phyloP scores from a whole-genome alignment of 176 grass and related monocot genomes.

The Eragrostis curvula region DNA sequence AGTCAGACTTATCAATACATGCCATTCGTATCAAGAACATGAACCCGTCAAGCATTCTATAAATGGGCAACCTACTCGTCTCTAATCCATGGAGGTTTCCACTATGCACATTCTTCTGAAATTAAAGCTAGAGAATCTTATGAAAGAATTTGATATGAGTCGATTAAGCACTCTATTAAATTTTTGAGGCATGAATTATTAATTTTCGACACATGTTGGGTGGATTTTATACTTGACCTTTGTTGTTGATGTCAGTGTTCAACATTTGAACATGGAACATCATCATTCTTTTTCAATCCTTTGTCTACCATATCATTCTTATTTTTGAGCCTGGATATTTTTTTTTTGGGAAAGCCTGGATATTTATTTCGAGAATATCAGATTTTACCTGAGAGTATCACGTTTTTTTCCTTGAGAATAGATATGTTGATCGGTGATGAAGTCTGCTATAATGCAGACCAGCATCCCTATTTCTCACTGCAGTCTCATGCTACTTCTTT shows the following conservation, averaged over 20 bases:
- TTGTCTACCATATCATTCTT: not conserved
- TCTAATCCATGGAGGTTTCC: not conserved
- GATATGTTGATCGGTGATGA: conserved; percentile 1
- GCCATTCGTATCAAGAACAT: not conserved
- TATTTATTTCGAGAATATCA: not conserved
- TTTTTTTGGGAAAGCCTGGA: not conserved
- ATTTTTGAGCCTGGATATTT: not conserved
- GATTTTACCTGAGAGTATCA: not conserved
- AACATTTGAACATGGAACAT: not conserved
- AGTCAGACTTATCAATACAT: not conserved
- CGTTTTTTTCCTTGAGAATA: not conserved
- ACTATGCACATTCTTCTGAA: not conserved
- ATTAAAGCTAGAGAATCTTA: not conserved
- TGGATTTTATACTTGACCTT: conserved; percentile 9
- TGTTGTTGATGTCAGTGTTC: conserved; percentile 23
- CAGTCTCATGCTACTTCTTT: not conserved
- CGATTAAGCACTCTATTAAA: not conserved
- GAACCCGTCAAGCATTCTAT: not conserved
- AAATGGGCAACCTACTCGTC: not conserved
- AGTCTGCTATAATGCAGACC: not conserved
- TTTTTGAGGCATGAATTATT: not conserved
- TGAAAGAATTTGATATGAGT: not conserved
- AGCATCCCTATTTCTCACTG: not conserved
- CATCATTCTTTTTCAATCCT: not conserved
- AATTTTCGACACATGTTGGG: not conserved